Evolutionary conservation across 208 protist species (phyloP), one percentile per base, ranked within the genome.

Genomic region (Leishmania lainsoni): DNA sequence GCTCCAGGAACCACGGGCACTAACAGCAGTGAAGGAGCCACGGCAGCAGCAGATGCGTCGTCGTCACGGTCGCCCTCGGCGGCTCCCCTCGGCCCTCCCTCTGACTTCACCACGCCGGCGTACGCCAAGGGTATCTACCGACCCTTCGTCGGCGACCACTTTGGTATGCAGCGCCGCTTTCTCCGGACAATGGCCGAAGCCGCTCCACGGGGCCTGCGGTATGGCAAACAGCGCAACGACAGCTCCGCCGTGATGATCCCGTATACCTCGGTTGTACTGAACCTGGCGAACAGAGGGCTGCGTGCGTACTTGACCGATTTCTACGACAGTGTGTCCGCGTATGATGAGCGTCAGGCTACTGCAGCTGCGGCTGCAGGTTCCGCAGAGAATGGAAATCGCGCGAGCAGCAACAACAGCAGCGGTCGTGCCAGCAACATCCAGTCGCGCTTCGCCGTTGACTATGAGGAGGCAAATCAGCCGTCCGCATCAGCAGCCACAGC

Each of bases 301-400:
- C 69, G 72, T 9, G 81, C 76, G 16, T 85, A 85, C 72, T 49
- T 85, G 76, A 61, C 81, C 16, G 77, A 81, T 32, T 78, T 85
- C 61, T 81, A 85, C 81, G 71, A 85, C 61, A 65, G 51, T 49
- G 48, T 65, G 20, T 81, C 76, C 26, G 29, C 61, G 12, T 81
- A 81, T 35, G 72, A 80, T 56, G n/a, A 69, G 14, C 8, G 6
- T 26, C 42, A 10, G 42, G 51, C 12, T 1, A 5, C 9, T 26
- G 51, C 42, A 45, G 42, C 4, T 4, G 51, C 12, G 6, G 0
- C 9, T 26, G 51, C 42, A 45, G 42, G 42, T 4, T 45, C 51
- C 9, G 72, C 48, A 39, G 74, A 14, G 42, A 65, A 26, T 26
- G 68, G 35, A 48, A 56, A 9, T 49, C 22, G 54, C 32, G 39